phyloP scores from a whole-genome alignment of 2,329 filamentous ascomycete species.

The Thelonectria rubi region DNA sequence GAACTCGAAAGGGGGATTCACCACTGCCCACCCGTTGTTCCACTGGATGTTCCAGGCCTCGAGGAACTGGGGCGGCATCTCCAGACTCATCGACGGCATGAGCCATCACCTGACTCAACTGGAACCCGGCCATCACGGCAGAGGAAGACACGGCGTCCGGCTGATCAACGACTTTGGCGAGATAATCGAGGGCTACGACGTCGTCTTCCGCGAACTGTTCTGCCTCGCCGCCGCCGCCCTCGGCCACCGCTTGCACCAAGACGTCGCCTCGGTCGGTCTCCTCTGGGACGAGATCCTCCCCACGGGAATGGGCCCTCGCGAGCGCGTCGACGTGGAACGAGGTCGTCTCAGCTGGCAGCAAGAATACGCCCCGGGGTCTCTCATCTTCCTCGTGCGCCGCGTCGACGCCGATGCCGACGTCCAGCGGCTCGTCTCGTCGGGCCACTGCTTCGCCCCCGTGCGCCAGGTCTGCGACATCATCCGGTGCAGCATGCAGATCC shows the following conservation, averaged over 20 bases:
- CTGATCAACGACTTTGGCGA: conserved; percentile 64
- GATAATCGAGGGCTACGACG: conserved; percentile 74
- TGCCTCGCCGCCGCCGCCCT: conserved; percentile 81
- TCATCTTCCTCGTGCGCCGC: conserved; percentile 80
- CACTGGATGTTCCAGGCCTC: conserved; percentile 88
- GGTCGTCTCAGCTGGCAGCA: conserved; percentile 43
- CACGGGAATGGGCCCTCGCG: conserved; percentile 58
- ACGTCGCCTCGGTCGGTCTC: conserved; percentile 70
- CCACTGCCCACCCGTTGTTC: conserved; percentile 79
- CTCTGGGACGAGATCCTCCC: conserved; percentile 80
- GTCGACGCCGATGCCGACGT: conserved; percentile 66
- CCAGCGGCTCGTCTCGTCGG: conserved; percentile 71
- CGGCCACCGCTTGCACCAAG: conserved; percentile 70
- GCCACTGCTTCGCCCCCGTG: conserved; percentile 80
- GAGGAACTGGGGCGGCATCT: conserved; percentile 77
- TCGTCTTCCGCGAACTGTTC: conserved; percentile 84
- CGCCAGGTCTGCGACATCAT: conserved; percentile 75
- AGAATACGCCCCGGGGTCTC: conserved; percentile 73
- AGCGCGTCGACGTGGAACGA: conserved; percentile 53
- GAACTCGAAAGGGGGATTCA: conserved; percentile 75
- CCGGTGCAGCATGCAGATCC: conserved; percentile 78
- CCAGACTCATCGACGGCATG: conserved; percentile 76
- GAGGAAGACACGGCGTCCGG: conserved; percentile 47
- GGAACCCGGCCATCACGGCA: conserved; percentile 32
- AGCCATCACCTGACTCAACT: conserved; percentile 70